Evolutionary conservation across 208 protist genomes (phyloP), one percentile per base, ranked within the genome.

Genomic region (Acanthamoeba lenticulata): DNA sequence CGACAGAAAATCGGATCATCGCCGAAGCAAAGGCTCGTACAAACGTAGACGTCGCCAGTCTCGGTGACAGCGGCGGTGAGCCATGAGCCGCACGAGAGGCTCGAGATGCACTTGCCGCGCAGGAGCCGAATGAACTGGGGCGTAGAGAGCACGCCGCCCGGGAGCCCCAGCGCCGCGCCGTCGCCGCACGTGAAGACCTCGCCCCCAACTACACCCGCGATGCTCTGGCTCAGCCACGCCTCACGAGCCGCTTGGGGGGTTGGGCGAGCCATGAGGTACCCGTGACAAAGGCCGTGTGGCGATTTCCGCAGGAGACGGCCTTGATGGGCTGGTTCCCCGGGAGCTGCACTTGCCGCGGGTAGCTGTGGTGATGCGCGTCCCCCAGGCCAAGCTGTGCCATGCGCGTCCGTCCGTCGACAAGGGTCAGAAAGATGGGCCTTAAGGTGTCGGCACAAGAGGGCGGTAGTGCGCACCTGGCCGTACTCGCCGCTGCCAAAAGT

Each of bases 21-120:
- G 7, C 72, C 9, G 15, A 49, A 57, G 40, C 6, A 85, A 36
- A 36, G 2, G 27, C 19, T 57, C 1, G 83, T 90, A 90, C 83
- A 90, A 21, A 69, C 44, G 34, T 90, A 90, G 36, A 90, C 83
- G 55, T 90, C 83, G 13, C 83, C 83, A 0, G 83, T 90, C 55
- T 90, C 83, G 34, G 83, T 90, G 32, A 90, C 36, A 15, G 83
- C 83, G 11, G 83, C 83, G 34, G 83, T 90, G 21, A 90, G 45
- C 44, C 83, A 90, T 13, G 52, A 69, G 24, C 83, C 55, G 52
- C 83, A 90, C 21, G 52, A 72, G 27, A 90, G 3, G 45, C 27
- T 2, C 9, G 83, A 69, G 24, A 90, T 67, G 36, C 4, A 67
- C 55, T 67, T 90, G 49, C 83, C 83, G 21, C 83, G 83, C 34